Conservation (phyloP, 306 rosid genomes). For the Ceratonia siliqua region DNA sequence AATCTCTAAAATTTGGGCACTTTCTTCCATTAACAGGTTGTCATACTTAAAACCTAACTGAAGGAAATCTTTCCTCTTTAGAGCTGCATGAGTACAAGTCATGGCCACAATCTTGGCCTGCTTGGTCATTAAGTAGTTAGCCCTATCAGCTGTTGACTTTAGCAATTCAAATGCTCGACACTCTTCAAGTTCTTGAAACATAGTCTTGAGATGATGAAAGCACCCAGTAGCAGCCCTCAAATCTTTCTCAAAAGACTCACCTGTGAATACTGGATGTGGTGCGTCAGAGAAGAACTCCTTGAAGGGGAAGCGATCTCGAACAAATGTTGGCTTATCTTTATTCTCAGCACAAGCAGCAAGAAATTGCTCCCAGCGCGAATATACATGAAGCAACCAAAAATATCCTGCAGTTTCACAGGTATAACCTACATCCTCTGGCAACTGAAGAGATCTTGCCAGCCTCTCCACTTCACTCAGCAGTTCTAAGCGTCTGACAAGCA, state of each 20-base stretch:
- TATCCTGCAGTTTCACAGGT: slow-evolving; percentile 99
- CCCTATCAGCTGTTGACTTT: slow-evolving; percentile 97
- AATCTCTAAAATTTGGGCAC: slow-evolving; percentile 97
- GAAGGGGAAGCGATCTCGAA: slow-evolving; percentile 90
- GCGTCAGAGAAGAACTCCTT: slow-evolving; percentile 84
- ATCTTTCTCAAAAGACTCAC: slow-evolving; percentile 86
- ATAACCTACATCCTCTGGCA: slow-evolving; percentile 98
- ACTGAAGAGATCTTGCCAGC: slow-evolving; percentile 92
- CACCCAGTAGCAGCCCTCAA: slow-evolving; percentile 91
- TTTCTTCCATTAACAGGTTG: slow-evolving; percentile 98
- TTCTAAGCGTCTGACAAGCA: slow-evolving; percentile 91
- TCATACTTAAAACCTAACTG: slow-evolving; percentile 98
- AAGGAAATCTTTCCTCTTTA: slow-evolving; percentile 95
- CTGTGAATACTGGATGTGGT: slow-evolving; percentile 68
- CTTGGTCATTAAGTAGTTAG: slow-evolving; percentile 96
- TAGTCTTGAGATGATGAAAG: slow-evolving; percentile 81
- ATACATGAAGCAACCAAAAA: slow-evolving; percentile 98
- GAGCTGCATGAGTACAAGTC: slow-evolving; percentile 99
- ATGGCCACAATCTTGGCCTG: slow-evolving; percentile 99
- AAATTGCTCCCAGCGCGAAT: slow-evolving; percentile 97
- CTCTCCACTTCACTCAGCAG: slow-evolving; percentile 90
- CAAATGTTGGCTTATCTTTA: slow-evolving; percentile 64
- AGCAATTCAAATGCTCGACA: slow-evolving; percentile 94
- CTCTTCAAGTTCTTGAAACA: slow-evolving; percentile 99
- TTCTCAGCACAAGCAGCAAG: slow-evolving; percentile 78